Evolutionary conservation across 495 filamentous ascomycete species (phyloP).

Genomic region (Aspergillus hancockii): DNA sequence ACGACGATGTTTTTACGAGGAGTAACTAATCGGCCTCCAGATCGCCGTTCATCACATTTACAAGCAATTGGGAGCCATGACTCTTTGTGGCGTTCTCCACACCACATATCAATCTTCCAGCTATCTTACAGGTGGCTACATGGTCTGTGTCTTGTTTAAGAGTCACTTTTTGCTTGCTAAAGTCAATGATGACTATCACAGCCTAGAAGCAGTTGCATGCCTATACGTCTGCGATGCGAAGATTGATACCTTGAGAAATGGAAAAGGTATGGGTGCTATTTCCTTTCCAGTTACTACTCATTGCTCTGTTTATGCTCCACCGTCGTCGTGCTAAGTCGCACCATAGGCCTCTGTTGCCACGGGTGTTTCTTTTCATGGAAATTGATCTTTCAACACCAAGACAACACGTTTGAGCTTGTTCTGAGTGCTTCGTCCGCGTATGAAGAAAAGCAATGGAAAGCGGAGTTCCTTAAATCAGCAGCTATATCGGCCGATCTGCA

Average conservation of each 20-base stretch:
- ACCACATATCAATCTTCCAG: conserved; percentile 75
- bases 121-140: conserved; percentile 71
- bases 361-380: conserved; percentile 91
- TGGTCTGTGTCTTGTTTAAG: conserved; percentile 84
- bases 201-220: conserved; percentile 73
- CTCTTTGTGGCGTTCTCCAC: conserved; percentile 83
- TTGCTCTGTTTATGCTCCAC: too few relatives aligned
- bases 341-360: conserved; percentile 77
- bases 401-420: conserved; percentile 80
- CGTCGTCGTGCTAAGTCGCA: conserved; percentile 1
- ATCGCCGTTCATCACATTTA: conserved; percentile 53
- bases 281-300: background rate
- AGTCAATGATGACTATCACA: conserved; percentile 55
- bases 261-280: conserved; percentile 61
- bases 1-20: background rate
- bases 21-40: conserved; percentile 25
- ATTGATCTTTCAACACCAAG: conserved; percentile 75
- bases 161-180: conserved; percentile 79
- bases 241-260: conserved; percentile 78
- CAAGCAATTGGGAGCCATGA: conserved; percentile 77
- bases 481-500: conserved; percentile 26
- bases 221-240: conserved; percentile 69
- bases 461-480: conserved; percentile 38
- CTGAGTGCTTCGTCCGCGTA: conserved; percentile 82
- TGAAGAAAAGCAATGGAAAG: conserved; percentile 79